These are phyloP conservation scores for Aspergillus sparsus DNA, from an alignment of 495 filamentous ascomycete species.

Conservation along the genomic window DNA sequence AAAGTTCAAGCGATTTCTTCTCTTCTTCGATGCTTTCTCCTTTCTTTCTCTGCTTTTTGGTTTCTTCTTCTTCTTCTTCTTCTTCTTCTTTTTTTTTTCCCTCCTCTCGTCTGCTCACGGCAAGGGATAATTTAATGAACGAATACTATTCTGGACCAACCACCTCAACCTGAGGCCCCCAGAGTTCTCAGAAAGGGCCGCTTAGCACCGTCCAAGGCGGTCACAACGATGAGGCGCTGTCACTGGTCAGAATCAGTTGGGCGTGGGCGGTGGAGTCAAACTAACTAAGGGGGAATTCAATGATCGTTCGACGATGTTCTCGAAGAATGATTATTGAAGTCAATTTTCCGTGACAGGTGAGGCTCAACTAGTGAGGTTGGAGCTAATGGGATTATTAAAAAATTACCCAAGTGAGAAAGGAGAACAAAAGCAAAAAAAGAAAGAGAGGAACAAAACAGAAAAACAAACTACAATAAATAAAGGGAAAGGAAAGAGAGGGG, in stretches of 20 bases:
- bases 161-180: no score
- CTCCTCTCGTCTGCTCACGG: background rate
- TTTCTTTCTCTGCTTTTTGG: background rate
- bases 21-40: background rate
- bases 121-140: background rate
- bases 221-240: background rate
- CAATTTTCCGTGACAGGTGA: constrained; percentile 12
- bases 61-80: background rate
- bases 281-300: constrained; percentile 1
- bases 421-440: background rate
- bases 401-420: background rate
- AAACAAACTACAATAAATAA: background rate
- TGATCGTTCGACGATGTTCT: constrained; percentile 2
- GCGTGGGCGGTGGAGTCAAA: background rate
- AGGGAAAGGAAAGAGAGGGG: background rate
- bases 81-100: background rate
- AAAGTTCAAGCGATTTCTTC: background rate
- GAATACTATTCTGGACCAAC: no score
- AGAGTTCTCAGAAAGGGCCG: no score
- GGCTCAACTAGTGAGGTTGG: constrained; percentile 1
- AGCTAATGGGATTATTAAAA: background rate
- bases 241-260: background rate
- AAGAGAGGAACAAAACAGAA: background rate
- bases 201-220: constrained; percentile 7
- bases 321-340: constrained; percentile 7